These are phyloP conservation scores for Margaritispora aquatica DNA, from an alignment of 495 filamentous ascomycete species.

Conservation along the genomic window DNA sequence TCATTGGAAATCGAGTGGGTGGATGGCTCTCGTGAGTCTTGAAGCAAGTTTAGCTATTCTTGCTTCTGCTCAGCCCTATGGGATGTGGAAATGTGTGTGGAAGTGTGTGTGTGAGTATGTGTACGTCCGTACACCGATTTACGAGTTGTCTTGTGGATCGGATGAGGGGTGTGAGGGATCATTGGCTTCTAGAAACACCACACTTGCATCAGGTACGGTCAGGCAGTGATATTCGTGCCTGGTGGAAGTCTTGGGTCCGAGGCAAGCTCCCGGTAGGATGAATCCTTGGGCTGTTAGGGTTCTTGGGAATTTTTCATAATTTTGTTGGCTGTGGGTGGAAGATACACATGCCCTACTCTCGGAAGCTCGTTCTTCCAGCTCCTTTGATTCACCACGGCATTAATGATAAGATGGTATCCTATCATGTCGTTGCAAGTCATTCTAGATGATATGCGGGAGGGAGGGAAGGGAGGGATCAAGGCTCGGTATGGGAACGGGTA, in stretches of 20 bases:
- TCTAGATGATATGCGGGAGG: too few species aligned
- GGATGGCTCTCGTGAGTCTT: too few species aligned
- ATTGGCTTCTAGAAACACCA: too few species aligned
- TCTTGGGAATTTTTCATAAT: neutral
- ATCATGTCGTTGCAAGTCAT: neutral
- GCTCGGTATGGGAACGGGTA: neutral
- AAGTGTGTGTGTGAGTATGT: neutral
- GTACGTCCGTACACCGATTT: neutral
- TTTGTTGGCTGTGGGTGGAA: neutral
- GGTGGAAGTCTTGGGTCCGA: too few species aligned
- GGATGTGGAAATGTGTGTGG: too few species aligned
- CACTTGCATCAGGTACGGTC: neutral
- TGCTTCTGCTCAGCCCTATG: too few species aligned
- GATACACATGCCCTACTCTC: neutral
- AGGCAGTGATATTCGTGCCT: neutral
- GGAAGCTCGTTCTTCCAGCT: neutral
- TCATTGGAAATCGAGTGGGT: too few species aligned
- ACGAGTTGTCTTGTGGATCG: neutral
- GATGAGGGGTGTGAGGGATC: neutral
- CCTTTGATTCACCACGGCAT: too few species aligned
- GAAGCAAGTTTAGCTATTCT: too few species aligned
- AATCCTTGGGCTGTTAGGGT: neutral
- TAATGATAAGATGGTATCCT: neutral
- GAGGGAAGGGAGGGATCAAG: neutral
- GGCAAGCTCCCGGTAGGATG: too few species aligned